These are phyloP conservation scores for Colletotrichum orbiculare DNA, from an alignment of 2,329 filamentous ascomycete genomes.

Conservation along the genomic window DNA sequence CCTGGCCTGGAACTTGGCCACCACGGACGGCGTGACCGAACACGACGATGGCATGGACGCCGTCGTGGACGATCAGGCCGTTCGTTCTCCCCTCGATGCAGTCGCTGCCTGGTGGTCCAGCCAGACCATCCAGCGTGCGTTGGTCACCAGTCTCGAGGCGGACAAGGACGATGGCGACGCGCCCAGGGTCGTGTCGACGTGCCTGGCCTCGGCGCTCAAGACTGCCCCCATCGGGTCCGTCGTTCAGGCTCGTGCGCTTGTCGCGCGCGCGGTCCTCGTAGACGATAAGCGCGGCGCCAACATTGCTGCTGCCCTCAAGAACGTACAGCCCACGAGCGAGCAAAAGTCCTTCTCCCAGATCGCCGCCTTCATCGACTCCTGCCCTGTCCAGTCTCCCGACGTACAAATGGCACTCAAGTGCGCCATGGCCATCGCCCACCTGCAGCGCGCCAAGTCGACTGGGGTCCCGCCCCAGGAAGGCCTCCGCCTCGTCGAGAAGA, in stretches of 20 bases:
- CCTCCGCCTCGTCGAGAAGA: slow-evolving; percentile 60
- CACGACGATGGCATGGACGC: slow-evolving; percentile 80
- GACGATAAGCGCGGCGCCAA: slow-evolving; percentile 65
- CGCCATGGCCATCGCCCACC: slow-evolving; percentile 69
- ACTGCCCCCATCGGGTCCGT: slow-evolving; percentile 83
- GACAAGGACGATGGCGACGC: slow-evolving; percentile 58
- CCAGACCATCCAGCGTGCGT: slow-evolving; percentile 74
- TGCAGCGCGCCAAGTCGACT: slow-evolving; percentile 56
- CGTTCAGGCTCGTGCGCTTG: slow-evolving; percentile 70
- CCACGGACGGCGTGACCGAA: slow-evolving; percentile 71
- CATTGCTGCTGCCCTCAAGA: slow-evolving; percentile 67
- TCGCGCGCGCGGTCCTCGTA: slow-evolving; percentile 68
- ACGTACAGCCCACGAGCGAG: slow-evolving; percentile 56
- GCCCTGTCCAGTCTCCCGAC: slow-evolving; percentile 59
- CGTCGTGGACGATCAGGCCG: slow-evolving; percentile 86
- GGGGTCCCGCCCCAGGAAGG: slow-evolving; percentile 55
- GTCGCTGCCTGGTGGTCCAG: slow-evolving; percentile 92
- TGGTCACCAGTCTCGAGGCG: slow-evolving; percentile 71
- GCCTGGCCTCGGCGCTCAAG: slow-evolving; percentile 76
- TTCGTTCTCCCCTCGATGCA: slow-evolving; percentile 88
- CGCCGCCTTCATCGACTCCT: slow-evolving; percentile 58
- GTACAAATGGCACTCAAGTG: slow-evolving; percentile 68
- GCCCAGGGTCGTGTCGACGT: slow-evolving; percentile 52
- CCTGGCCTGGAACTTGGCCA: slow-evolving; percentile 86
- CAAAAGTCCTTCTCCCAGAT: slow-evolving; percentile 46